These are phyloP conservation scores for Apiospora aurea DNA, from an alignment of 2,329 filamentous ascomycete species.

Conservation along the genomic window DNA sequence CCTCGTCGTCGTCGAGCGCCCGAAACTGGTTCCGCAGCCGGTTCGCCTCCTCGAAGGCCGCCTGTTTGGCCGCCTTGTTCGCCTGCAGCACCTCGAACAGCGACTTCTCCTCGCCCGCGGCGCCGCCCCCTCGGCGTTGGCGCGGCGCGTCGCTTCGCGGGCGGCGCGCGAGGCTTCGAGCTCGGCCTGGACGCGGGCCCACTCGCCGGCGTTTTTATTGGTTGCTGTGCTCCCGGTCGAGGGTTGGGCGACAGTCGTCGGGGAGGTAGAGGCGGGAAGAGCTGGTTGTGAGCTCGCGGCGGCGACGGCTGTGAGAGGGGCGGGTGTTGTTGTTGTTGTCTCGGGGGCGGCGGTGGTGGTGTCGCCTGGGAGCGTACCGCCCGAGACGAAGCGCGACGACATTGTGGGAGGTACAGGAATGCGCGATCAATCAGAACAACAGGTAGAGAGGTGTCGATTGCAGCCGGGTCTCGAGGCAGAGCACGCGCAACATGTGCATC, in stretches of 20 bases:
- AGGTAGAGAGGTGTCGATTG: neutral
- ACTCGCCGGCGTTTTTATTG: conserved; percentile 43
- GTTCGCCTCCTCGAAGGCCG: conserved; percentile 78
- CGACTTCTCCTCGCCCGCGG: conserved; percentile 59
- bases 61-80: conserved; percentile 87
- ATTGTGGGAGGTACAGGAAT: conserved; percentile 41
- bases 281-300: neutral
- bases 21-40: conserved; percentile 79
- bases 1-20: conserved; percentile 79
- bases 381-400: conserved; percentile 63
- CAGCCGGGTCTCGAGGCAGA: neutral
- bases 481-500: neutral
- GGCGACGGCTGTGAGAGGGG: conserved; percentile 29
- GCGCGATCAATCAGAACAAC: too few species aligned
- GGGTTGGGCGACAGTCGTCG: conserved; percentile 10
- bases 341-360: conserved; percentile 23
- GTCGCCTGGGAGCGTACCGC: conserved; percentile 56
- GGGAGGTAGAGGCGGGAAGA: conserved; percentile 28
- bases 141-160: conserved; percentile 55
- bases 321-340: conserved; percentile 16
- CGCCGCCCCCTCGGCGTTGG: conserved; percentile 49
- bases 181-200: conserved; percentile 70
- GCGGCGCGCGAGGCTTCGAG: conserved; percentile 66
- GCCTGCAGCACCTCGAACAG: conserved; percentile 80
- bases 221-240: conserved; percentile 28